Conservation (phyloP, 202 grass and related monocot genomes). For the Digitaria exilis region DNA sequence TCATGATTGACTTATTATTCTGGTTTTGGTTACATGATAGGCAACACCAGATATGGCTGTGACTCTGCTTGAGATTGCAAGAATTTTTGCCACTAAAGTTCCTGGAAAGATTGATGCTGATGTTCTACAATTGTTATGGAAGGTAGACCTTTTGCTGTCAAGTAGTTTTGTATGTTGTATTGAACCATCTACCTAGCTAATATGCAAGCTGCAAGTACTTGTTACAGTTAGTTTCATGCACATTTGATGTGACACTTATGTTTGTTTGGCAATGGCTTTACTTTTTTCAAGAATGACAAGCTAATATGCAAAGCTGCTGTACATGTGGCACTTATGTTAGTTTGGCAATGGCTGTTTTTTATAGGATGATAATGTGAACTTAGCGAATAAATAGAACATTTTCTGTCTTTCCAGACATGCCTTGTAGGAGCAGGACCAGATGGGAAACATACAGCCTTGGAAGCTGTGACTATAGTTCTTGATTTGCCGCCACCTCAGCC, state of each 20-base stretch:
- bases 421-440: slow-evolving; percentile 99
- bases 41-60: slow-evolving; percentile 99
- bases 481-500: slow-evolving; percentile 97
- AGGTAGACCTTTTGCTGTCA: slow-evolving; percentile 64
- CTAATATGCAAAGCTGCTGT: slow-evolving; percentile 6
- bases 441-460: slow-evolving; percentile 97
- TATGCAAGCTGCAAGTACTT: slow-evolving; percentile 7
- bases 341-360: slow-evolving; percentile 26
- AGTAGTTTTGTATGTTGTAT: slow-evolving; percentile 9
- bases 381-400: slow-evolving; percentile 14
- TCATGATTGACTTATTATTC: slow-evolving; percentile 34
- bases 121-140: slow-evolving; percentile 97
- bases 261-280: slow-evolving; percentile 25
- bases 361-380: slow-evolving; percentile 2
- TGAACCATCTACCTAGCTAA: neutral
- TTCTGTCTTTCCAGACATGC: slow-evolving; percentile 77
- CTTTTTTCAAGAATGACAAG: slow-evolving; percentile 4
- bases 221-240: neutral
- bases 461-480: slow-evolving; percentile 99
- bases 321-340: neutral
- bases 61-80: slow-evolving; percentile 96
- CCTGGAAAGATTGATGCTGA: slow-evolving; percentile 99
- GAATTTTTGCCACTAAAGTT: slow-evolving; percentile 99
- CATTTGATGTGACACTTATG: neutral
- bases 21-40: slow-evolving; percentile 62